phyloP scores from a whole-genome alignment of 2,329 filamentous ascomycete genomes.

The Ceratocystis ficicola region DNA sequence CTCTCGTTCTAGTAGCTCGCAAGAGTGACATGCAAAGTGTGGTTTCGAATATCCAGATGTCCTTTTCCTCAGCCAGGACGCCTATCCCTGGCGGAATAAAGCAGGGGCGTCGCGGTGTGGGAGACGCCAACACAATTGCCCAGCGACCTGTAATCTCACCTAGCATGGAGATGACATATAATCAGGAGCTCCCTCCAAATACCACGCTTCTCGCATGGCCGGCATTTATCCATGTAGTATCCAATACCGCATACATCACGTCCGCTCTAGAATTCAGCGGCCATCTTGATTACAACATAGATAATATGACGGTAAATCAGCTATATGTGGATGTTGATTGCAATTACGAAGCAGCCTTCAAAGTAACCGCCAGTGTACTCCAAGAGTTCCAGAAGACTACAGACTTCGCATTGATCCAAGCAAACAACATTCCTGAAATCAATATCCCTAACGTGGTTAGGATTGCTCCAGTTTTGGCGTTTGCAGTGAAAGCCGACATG shows the following conservation, averaged over 20 bases:
- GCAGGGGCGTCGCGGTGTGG: background rate
- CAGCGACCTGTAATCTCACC: conserved; percentile 8
- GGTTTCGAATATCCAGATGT: background rate
- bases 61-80: background rate
- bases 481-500: conserved; percentile 16
- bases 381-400: conserved; percentile 2
- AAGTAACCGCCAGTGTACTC: conserved; percentile 1
- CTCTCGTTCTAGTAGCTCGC: background rate
- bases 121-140: background rate
- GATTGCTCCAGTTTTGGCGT: conserved; percentile 11
- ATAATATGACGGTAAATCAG: conserved; percentile 12
- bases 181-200: conserved; percentile 13
- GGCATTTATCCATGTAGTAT: conserved; percentile 13
- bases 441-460: conserved; percentile 17
- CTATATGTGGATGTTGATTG: conserved; percentile 15
- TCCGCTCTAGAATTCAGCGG: conserved; percentile 14
- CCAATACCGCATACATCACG: conserved; percentile 16
- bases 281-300: conserved; percentile 16
- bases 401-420: conserved; percentile 4
- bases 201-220: conserved; percentile 16
- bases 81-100: background rate
- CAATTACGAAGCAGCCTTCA: conserved; percentile 10
- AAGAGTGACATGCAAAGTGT: background rate
- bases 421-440: conserved; percentile 8
- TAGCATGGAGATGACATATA: conserved; percentile 8